A percentile compares a stretch with the other conserved stretches of the same genome.
Conservation (phyloP, 2,329 filamentous ascomycete species). For the Talaromyces atroroseus region DNA sequence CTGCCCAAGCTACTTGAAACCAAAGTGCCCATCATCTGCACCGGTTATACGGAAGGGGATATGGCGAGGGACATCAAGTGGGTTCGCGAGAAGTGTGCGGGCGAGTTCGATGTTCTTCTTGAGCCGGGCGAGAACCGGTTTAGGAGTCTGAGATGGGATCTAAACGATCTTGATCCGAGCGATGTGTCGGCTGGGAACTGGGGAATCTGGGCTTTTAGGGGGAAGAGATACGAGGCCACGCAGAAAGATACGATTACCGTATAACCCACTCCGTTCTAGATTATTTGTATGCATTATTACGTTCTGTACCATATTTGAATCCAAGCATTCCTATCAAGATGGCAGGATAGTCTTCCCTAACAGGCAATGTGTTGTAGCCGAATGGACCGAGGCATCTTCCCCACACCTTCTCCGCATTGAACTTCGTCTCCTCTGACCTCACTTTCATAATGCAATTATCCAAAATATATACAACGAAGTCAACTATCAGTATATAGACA, state of each 20-base stretch:
- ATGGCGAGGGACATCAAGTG: conserved; percentile 89
- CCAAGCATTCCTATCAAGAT: neutral
- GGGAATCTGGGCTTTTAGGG: conserved; percentile 94
- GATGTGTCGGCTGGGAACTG: conserved; percentile 95
- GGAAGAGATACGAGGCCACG: conserved; percentile 60
- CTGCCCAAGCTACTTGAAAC: conserved; percentile 87
- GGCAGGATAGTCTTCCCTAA: too few species aligned
- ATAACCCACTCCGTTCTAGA: neutral
- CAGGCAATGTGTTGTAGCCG: neutral
- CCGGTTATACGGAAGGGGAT: conserved; percentile 92
- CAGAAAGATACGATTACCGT: conserved; percentile 19
- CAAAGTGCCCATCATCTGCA: conserved; percentile 89
- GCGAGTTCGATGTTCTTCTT: conserved; percentile 87
- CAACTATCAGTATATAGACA: too few species aligned
- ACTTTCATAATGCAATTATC: neutral
- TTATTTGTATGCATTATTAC: too few species aligned
- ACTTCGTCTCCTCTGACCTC: too few species aligned
- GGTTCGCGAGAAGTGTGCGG: conserved; percentile 76
- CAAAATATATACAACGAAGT: neutral
- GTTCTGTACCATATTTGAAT: conserved; percentile 2
- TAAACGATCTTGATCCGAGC: conserved; percentile 91
- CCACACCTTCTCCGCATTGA: conserved; percentile 3
- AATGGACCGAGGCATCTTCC: conserved; percentile 8
- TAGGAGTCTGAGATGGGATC: conserved; percentile 89
- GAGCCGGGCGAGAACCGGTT: conserved; percentile 93